Conservation (phyloP, 768 basidiomycete species). For the Cystobasidium onofrii region DNA sequence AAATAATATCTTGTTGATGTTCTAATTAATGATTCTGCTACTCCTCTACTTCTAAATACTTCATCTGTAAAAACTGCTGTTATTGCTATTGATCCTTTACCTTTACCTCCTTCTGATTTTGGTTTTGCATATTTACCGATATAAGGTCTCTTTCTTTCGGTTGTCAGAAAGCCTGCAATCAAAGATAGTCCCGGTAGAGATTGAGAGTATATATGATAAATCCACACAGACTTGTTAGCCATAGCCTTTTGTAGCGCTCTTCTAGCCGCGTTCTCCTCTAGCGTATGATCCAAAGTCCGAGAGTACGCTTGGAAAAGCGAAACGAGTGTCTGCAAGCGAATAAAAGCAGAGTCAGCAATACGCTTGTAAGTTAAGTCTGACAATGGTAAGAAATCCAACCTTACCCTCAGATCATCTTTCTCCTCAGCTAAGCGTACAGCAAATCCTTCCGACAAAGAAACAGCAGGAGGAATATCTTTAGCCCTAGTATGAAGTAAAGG, state of each 20-base stretch:
- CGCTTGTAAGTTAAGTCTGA: too few relatives aligned
- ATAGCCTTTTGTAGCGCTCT: constrained; percentile 16
- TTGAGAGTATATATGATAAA: constrained; percentile 20
- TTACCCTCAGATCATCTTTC: constrained; percentile 15
- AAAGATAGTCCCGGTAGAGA: constrained; percentile 14
- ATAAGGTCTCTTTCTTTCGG: not conserved
- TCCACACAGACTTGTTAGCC: constrained; percentile 14
- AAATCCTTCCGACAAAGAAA: constrained; percentile 14
- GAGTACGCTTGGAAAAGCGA: constrained; percentile 27
- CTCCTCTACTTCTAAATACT: constrained; percentile 9
- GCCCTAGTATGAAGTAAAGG: constrained; percentile 2
- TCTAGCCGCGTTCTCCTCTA: constrained; percentile 14
- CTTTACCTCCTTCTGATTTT: not conserved
- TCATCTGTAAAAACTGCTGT: constrained; percentile 29
- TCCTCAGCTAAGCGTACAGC: constrained; percentile 15
- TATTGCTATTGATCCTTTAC: constrained; percentile 2
- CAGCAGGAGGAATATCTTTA: constrained; percentile 11
- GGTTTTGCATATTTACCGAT: not conserved
- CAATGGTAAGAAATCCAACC: too few relatives aligned
- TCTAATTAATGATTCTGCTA: constrained; percentile 24
- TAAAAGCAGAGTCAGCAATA: not conserved
- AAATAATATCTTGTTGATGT: constrained; percentile 21
- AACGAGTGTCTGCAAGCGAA: constrained; percentile 2
- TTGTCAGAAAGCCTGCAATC: constrained; percentile 27
- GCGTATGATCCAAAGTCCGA: not conserved